Percentiles rank a stretch among this genome's conserved stretches.
phyloP scores from a whole-genome alignment of 2,329 filamentous ascomycete genomes.

The Epichloe glyceriae region DNA sequence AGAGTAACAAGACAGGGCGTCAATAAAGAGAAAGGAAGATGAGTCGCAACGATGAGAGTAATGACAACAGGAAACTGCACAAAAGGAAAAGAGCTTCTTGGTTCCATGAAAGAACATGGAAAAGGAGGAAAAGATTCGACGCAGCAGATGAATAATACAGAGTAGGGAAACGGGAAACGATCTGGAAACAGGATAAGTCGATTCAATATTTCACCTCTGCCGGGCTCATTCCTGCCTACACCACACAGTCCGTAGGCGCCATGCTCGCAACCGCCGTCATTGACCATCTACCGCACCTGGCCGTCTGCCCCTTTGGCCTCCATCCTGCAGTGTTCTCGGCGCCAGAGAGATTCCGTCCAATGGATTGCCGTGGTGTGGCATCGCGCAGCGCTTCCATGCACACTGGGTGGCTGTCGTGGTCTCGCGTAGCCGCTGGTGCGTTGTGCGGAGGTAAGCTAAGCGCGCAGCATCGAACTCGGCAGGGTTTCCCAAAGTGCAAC shows the following conservation, averaged over 20 bases:
- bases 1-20: not conserved
- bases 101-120: not conserved
- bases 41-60: not conserved
- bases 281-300: not conserved
- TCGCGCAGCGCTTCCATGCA: conserved; percentile 4
- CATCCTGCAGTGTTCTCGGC: not conserved
- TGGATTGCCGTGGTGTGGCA: not conserved
- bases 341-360: not conserved
- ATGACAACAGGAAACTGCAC: not conserved
- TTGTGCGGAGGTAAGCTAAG: not conserved
- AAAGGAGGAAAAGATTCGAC: not conserved
- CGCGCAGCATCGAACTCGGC: not conserved
- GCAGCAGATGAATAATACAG: not conserved
- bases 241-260: not conserved
- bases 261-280: not conserved
- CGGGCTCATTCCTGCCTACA: not conserved
- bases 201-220: not conserved
- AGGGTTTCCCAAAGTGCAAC: not conserved
- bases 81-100: not conserved
- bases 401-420: conserved; percentile 4
- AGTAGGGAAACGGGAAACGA: not conserved
- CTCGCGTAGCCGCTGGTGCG: not conserved
- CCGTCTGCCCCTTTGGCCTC: not conserved
- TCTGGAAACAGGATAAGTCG: not conserved
- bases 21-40: not conserved